A percentile compares a stretch with the other conserved stretches of the same genome.
These are phyloP conservation scores for Golovinomyces cichoracearum DNA, from an alignment of 2,329 filamentous ascomycete genomes.

Conservation along the genomic window DNA sequence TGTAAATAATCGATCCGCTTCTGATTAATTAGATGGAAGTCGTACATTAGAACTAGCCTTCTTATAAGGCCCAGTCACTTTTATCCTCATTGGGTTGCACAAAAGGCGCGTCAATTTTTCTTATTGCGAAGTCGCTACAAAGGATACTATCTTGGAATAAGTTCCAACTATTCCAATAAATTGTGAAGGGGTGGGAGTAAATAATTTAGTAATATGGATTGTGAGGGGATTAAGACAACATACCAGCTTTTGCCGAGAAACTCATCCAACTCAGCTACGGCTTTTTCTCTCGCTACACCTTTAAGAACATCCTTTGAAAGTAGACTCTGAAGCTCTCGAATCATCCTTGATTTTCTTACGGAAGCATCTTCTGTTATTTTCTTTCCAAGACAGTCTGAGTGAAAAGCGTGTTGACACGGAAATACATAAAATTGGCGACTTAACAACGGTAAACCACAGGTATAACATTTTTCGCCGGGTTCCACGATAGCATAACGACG, in stretches of 20 bases:
- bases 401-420: constrained; percentile 92
- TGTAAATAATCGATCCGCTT: too few relatives aligned
- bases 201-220: too few relatives aligned
- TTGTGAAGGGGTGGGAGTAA: too few relatives aligned
- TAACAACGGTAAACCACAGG: constrained; percentile 61
- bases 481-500: constrained; percentile 87
- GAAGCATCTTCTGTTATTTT: constrained; percentile 65
- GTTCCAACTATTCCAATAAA: too few relatives aligned
- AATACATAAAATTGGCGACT: constrained; percentile 94
- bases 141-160: constrained; percentile 36
- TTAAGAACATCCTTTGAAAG: constrained; percentile 50
- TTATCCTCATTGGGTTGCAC: constrained; percentile 44
- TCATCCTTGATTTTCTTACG: constrained; percentile 47
- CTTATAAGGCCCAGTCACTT: constrained; percentile 41
- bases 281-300: constrained; percentile 49
- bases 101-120: constrained; percentile 82
- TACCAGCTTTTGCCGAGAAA: constrained; percentile 75
- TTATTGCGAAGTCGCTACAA: constrained; percentile 86
- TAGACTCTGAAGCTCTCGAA: constrained; percentile 62
- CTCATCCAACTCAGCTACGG: constrained; percentile 73
- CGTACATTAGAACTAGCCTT: too few relatives aligned
- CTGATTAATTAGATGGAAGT: too few relatives aligned
- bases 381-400: constrained; percentile 74
- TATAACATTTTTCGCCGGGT: constrained; percentile 80
- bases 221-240: constrained; percentile 13